phyloP scores from a whole-genome alignment of 352 stramenopile genomes.

The Halophytophthora polymorphica region DNA sequence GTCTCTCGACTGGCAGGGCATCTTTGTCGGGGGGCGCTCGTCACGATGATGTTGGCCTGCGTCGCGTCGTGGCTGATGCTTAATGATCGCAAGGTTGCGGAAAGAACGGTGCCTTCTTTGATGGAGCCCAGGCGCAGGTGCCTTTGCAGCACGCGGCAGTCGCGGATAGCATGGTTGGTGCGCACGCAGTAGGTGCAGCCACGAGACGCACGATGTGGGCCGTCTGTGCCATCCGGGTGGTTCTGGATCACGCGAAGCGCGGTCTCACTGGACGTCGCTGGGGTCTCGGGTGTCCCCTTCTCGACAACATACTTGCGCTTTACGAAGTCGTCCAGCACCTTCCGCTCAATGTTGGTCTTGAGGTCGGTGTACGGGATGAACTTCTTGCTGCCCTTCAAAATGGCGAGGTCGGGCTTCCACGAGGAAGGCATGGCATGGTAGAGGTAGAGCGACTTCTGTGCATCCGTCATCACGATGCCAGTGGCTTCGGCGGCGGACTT shows the following conservation, averaged over 20 bases:
- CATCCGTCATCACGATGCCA: constrained; percentile 4
- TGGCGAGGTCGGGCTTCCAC: constrained; percentile 8
- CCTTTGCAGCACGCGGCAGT: constrained; percentile 13
- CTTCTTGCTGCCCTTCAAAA: constrained; percentile 7
- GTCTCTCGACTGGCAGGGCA: no score
- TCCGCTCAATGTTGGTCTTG: constrained; percentile 13
- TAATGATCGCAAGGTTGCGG: constrained; percentile 12
- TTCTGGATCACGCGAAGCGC: not conserved
- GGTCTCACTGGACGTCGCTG: not conserved
- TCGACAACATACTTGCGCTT: not conserved
- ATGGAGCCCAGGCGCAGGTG: constrained; percentile 5
- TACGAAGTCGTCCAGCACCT: constrained; percentile 2
- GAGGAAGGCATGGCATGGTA: constrained; percentile 10
- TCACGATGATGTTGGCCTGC: no score
- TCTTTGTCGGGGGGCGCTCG: no score
- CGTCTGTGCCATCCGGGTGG: not conserved
- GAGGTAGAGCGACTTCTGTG: constrained; percentile 8
- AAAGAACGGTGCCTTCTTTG: constrained; percentile 11
- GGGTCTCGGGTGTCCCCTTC: constrained; percentile 6
- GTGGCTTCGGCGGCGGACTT: constrained; percentile 1
- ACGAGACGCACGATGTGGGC: not conserved
- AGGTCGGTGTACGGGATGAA: constrained; percentile 13
- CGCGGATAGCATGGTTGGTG: constrained; percentile 5
- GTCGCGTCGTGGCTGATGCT: not conserved
- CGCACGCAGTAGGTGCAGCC: constrained; percentile 2